These are phyloP conservation scores for Zangia roseola DNA, from an alignment of 768 basidiomycete genomes.

Conservation along the genomic window DNA sequence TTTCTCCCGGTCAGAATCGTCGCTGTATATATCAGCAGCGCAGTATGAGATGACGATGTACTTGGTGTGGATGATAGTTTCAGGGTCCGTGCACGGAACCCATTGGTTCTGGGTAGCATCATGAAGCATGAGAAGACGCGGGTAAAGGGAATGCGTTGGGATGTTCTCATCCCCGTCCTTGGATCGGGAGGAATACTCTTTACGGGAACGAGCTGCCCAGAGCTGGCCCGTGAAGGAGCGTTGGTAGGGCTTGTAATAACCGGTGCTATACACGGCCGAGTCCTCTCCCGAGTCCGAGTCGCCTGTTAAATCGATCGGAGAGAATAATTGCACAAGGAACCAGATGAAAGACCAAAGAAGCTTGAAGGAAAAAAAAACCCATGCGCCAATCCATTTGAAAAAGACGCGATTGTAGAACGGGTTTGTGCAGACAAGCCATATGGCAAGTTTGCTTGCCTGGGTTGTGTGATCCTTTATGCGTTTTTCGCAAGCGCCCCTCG, in stretches of 20 bases:
- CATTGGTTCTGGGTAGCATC: slow-evolving; percentile 1
- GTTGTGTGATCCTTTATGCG: slow-evolving; percentile 1
- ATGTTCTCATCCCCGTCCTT: not conserved
- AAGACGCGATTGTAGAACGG: not conserved
- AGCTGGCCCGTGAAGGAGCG: slow-evolving; percentile 13
- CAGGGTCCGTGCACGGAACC: not conserved
- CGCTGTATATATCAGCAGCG: slow-evolving; percentile 6
- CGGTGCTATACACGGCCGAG: not conserved
- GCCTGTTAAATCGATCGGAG: no score
- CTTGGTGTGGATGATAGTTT: slow-evolving; percentile 4
- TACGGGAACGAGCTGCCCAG: slow-evolving; percentile 22
- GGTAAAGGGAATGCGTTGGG: slow-evolving; percentile 11
- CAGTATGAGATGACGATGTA: slow-evolving; percentile 19
- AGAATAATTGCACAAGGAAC: not conserved
- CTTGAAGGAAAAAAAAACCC: slow-evolving; percentile 4
- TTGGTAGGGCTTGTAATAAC: slow-evolving; percentile 1
- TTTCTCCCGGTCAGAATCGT: slow-evolving; percentile 2
- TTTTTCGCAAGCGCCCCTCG: not conserved
- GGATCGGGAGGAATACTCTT: slow-evolving; percentile 12
- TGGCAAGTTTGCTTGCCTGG: slow-evolving; percentile 10
- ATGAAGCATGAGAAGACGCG: slow-evolving; percentile 10
- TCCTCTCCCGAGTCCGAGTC: not conserved
- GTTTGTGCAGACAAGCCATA: slow-evolving; percentile 10
- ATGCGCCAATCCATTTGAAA: slow-evolving; percentile 11
- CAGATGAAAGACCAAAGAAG: slow-evolving; percentile 13